Evolutionary conservation across 2,329 filamentous ascomycete species (phyloP), one percentile per base, ranked within the genome.

Genomic region (Pseudocercospora fuligena): DNA sequence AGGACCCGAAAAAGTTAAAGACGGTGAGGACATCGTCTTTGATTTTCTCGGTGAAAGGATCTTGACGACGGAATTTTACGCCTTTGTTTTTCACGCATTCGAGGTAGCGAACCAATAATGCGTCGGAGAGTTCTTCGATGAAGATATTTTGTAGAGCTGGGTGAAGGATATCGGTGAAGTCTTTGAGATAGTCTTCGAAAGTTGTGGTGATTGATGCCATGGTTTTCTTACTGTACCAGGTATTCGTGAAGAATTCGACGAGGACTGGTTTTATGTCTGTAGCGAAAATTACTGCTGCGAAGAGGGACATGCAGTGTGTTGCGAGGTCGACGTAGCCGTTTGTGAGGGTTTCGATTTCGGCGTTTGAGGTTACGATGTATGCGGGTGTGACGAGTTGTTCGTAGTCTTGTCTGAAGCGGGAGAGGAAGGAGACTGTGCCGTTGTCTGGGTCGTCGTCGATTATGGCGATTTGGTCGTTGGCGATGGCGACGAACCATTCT

Each of bases 391-490:
- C 92, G 36, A 95, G 84, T 1, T 91, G 86, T 76, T 92, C 91
- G 76, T 96, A 91, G 75, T 95, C 92, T 73, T 90, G 88, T 73
- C 89, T 89, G 87, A 97, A 97, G 74, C 90, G 90, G 3, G 92
- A 90, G 59, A 98, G 86, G 81, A 97, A 97, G 31, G 91, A 92
- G 27, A 91, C 83, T 33, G 90, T 89, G 66, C 87, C 88, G 68
- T 92, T 90, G 72, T 91, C 91, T 76, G 86, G 81, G 43, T 78
- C 78, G 63, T 98, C 96, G 78, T 98, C 95, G 75, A 99, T 97
- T 80, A 93, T 97, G 64, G 94, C 94, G 77, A 99, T 98, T 79
- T 99, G 95, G 81, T 99, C 95, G 81, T 99, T 99, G 73, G 96
- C 95, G 65, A 96, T 93, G 54, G 95, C 94, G 61, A 99, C 89